phyloP scores from a whole-genome alignment of 108 stramenopile species.

The Skeletonema potamos region DNA sequence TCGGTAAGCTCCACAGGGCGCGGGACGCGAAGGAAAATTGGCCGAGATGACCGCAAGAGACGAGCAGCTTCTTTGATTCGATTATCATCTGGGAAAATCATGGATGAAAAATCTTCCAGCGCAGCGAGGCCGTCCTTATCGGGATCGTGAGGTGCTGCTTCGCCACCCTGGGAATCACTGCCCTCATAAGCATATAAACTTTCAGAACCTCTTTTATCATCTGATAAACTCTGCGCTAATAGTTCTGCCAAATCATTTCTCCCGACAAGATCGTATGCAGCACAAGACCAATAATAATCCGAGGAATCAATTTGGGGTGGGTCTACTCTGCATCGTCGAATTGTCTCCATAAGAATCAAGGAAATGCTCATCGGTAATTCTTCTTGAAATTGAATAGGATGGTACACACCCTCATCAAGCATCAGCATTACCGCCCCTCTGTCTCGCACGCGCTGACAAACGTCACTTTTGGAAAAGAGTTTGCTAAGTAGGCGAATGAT shows the following conservation, averaged over 20 bases:
- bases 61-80: constrained; percentile 88
- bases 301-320: constrained; percentile 37
- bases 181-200: constrained; percentile 1
- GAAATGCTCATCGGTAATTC: constrained; percentile 61
- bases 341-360: constrained; percentile 70
- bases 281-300: constrained; percentile 41
- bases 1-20: constrained; percentile 86
- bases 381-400: constrained; percentile 46
- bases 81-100: constrained; percentile 91
- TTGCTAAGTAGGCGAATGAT: constrained; percentile 50
- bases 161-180: not conserved
- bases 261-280: constrained; percentile 76
- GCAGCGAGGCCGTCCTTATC: constrained; percentile 83
- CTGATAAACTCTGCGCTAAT: constrained; percentile 2
- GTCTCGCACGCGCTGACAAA: constrained; percentile 23
- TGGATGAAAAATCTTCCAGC: constrained; percentile 73
- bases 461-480: constrained; percentile 23
- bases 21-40: constrained; percentile 75
- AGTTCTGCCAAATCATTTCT: constrained; percentile 73
- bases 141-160: constrained; percentile 26
- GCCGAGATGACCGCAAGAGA: constrained; percentile 87
- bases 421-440: constrained; percentile 45
- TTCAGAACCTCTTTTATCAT: not conserved
- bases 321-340: constrained; percentile 59
- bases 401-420: constrained; percentile 68